Conservation (phyloP, 2,329 filamentous ascomycete species). For the Alternaria sp. region DNA sequence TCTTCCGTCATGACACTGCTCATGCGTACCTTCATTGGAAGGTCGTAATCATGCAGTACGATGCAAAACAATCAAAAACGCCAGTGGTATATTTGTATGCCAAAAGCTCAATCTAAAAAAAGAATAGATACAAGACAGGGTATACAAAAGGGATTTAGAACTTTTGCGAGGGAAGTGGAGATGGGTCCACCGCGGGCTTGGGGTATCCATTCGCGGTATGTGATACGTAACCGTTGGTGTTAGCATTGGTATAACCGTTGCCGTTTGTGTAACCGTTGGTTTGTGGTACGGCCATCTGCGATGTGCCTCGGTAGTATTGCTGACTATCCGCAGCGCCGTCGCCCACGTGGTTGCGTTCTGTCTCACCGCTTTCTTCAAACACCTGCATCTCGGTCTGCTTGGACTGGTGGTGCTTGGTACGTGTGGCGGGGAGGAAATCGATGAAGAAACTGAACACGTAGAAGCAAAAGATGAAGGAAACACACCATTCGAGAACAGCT, state of each 20-base stretch:
- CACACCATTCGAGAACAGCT: slow-evolving; percentile 80
- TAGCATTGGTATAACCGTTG: slow-evolving; percentile 7
- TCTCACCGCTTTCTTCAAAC: slow-evolving; percentile 31
- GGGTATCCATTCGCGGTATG: slow-evolving; percentile 28
- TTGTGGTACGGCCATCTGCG: slow-evolving; percentile 15
- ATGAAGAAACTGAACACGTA: slow-evolving; percentile 88
- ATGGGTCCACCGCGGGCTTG: slow-evolving; percentile 29
- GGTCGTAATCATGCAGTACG: slow-evolving; percentile 5
- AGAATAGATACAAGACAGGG: slow-evolving; percentile 17
- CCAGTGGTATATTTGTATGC: slow-evolving; percentile 19
- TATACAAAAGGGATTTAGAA: slow-evolving; percentile 31
- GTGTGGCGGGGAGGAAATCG: slow-evolving; percentile 82
- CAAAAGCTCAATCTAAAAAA: slow-evolving; percentile 2
- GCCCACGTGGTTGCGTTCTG: slow-evolving; percentile 19
- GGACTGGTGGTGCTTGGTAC: slow-evolving; percentile 62
- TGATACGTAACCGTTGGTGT: slow-evolving; percentile 21
- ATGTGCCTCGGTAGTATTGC: slow-evolving; percentile 40
- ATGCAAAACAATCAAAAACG: slow-evolving; percentile 4
- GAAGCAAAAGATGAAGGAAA: slow-evolving; percentile 85
- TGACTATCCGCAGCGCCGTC: slow-evolving; percentile 39
- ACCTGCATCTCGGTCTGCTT: slow-evolving; percentile 49
- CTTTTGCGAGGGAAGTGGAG: slow-evolving; percentile 39
- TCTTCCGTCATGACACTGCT: not conserved
- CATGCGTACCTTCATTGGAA: not conserved
- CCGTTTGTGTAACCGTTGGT: slow-evolving; percentile 25